phyloP scores from a whole-genome alignment of 2,329 filamentous ascomycete species.

The Penicillium thymicola region DNA sequence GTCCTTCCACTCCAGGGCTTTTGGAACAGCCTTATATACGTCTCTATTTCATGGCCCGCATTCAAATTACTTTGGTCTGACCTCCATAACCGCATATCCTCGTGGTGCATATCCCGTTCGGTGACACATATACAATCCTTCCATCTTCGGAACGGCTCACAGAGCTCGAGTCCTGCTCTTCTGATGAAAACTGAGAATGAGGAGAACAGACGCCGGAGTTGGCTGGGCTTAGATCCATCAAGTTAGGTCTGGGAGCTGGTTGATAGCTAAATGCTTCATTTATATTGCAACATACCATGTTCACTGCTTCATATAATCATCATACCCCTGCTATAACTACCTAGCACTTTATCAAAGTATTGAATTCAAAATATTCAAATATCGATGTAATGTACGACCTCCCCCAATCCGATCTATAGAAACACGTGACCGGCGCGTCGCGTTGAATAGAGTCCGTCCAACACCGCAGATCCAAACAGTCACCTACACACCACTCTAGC shows the following conservation, averaged over 20 bases:
- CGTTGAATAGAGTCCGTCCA: conserved; percentile 8
- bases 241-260: background rate
- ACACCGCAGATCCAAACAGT: conserved; percentile 4
- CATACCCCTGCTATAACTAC: background rate
- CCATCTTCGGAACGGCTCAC: background rate
- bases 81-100: background rate
- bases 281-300: background rate
- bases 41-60: conserved; percentile 64
- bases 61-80: conserved; percentile 43
- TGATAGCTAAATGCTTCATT: background rate
- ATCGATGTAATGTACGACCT: background rate
- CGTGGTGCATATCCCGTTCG: background rate
- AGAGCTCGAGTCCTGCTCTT: background rate
- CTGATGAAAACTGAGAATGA: background rate
- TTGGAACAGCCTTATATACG: conserved; percentile 79
- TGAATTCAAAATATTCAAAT: background rate
- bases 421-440: conserved; percentile 26
- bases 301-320: background rate
- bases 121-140: background rate
- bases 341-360: background rate
- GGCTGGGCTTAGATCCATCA: conserved; percentile 1
- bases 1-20: conserved; percentile 80
- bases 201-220: background rate
- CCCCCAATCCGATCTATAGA: conserved; percentile 14
- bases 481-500: background rate